These are phyloP conservation scores for Dryas octopetala DNA, from an alignment of 306 rosid species.

Conservation along the genomic window DNA sequence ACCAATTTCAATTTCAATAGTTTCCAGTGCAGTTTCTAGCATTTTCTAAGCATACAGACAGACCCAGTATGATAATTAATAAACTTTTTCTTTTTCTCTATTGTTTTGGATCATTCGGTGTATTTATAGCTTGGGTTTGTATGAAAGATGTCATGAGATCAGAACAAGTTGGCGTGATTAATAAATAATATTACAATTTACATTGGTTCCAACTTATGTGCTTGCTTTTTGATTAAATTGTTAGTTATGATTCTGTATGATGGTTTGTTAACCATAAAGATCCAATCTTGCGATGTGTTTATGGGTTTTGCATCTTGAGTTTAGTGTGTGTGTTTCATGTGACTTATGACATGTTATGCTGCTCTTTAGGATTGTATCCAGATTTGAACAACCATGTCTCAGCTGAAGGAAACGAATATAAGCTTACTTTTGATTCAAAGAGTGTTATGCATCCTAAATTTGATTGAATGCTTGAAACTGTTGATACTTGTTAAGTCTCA, in stretches of 20 bases:
- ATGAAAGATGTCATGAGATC: neutral
- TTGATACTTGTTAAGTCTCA: neutral
- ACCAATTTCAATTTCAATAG: neutral
- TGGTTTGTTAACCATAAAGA: neutral
- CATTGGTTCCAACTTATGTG: neutral
- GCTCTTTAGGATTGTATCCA: neutral
- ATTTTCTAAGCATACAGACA: slow-evolving; percentile 1
- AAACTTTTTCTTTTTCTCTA: neutral
- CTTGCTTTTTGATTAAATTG: neutral
- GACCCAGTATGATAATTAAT: neutral
- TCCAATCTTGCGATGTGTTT: neutral
- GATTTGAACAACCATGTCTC: neutral
- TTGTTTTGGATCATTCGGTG: slow-evolving; percentile 12
- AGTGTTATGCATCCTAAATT: neutral
- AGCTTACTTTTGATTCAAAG: neutral
- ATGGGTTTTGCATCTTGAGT: neutral
- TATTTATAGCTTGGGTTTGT: neutral
- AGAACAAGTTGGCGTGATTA: neutral
- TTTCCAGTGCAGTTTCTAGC: neutral
- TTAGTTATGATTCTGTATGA: neutral
- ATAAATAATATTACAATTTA: neutral
- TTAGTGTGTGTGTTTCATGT: neutral
- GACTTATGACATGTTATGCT: neutral
- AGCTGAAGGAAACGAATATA: neutral
- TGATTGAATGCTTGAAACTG: neutral